Base-by-base conservation (phyloP, 306 rosid species). In the Dalbergia cultrata region DNA sequence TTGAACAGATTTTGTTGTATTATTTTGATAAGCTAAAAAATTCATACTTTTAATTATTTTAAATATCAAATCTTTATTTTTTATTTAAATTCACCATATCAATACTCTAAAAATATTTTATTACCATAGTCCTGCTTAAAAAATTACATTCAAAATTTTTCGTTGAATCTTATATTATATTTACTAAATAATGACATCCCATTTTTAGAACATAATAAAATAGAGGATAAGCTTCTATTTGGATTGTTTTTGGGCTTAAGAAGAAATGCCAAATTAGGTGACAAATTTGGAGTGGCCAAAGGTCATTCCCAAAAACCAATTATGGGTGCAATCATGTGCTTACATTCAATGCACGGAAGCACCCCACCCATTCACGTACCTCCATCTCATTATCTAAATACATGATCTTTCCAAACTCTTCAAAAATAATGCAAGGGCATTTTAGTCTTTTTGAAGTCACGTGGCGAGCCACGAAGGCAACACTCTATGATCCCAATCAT, bases 301-400 rank as follows among this genome's bases (percentile, higher is more conserved):
- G 8, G 70, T 63, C 54, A 77, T 14, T 14, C 9, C 50, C 16
- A 77, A 63, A 11, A 49, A 35, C 1, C 67, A 83, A 83, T 78
- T 67, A 74, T 79, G 35, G 63, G 62, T 39, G 44, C 58, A 79
- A 74, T 84, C 19, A 84, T 78, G 13, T 13, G 62, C 11, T 83
- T 81, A 81, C 84, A 83, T 84, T 76, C 58, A 37, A 72, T 57
- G 53, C 87, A 82, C 84, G 88, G 13, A 59, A 80, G 17, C 41
- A 6, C 5, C 14, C 2, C 6, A 35, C 0, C 86, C 88, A 84
- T 62, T 74, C 68, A 58, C 19, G 41, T 9, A 18, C 0, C 22
- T 80, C 92, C 90, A 77, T 81, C 79, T 16, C 75, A 65, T 18
- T 44, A 67, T 16, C 53, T 14, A 47, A 57, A 34, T 33, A 26